Evolutionary conservation across 306 rosid genomes (phyloP), one percentile per base, ranked within the genome.

Genomic region (Spatholobus suberectus): DNA sequence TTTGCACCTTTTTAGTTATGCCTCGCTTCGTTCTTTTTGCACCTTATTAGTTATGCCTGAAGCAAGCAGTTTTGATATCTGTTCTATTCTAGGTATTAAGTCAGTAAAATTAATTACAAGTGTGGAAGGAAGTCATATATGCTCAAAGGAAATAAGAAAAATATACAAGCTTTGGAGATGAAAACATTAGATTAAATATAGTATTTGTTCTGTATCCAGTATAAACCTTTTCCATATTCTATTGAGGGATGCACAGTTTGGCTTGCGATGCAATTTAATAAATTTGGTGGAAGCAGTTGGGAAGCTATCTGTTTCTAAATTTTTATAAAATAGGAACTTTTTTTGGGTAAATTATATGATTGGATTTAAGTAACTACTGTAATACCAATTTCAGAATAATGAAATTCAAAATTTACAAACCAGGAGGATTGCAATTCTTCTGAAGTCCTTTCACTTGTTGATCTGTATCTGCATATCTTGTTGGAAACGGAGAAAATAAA

Each of bases 51-150:
- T 34, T 51, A 29, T 51, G 46, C 14, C 70, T 41, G 43, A 49
- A 49, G 43, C 7, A 55, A 14, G 24, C 29, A 21, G 55, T 21
- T 54, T 76, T 75, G 67, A 73, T 78, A 82, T 71, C 27, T 20
- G 8, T 59, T 75, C 63, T 51, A 15, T 59, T 75, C 63, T 51
- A 15, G 65, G 18, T 63, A 61, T 43, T 24, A 61, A 78, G 24
- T 52, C 58, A 51, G 47, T 21, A 55, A 23, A 62, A 63, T 51
- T 21, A 68, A 54, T 65, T 81, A 71, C 1, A 14, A 52, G 65
- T 44, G 13, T 70, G 57, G 10, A 78, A 72, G 71, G 21, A 77
- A 63, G 21, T 27, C 27, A 73, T 14, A 41, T 52, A 46, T 15
- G 23, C 44, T 66, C 24, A 12, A 78, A 73, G 62, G 55, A 51